Percentiles rank a stretch among this genome's conserved stretches.
Conservation (phyloP, 2,329 filamentous ascomycete genomes). For the Blastomyces parvus region DNA sequence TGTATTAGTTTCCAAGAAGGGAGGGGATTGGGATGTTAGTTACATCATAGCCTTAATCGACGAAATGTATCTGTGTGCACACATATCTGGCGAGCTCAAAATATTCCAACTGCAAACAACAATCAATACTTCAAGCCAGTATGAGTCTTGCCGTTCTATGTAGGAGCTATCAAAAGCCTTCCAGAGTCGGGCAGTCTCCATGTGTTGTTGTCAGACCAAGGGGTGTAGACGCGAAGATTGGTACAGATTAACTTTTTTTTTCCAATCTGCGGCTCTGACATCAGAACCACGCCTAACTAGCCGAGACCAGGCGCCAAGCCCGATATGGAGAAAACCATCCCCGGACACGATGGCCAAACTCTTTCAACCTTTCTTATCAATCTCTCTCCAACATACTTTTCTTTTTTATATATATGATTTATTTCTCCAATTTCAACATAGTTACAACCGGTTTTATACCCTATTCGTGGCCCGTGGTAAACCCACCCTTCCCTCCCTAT, state of each 20-base stretch:
- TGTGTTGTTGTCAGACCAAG: no score
- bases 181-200: no score
- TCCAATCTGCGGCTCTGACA: not conserved
- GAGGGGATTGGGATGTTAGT: not conserved
- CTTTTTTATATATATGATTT: not conserved
- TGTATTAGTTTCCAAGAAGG: not conserved
- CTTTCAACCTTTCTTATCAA: not conserved
- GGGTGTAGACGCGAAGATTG: no score
- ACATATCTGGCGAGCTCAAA: not conserved
- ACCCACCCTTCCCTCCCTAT: not conserved
- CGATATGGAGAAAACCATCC: not conserved
- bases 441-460: not conserved
- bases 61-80: not conserved
- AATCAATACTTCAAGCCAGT: not conserved
- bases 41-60: not conserved
- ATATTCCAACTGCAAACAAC: not conserved
- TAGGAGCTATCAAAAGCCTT: no score
- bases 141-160: no score
- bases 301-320: not conserved
- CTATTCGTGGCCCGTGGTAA: not conserved
- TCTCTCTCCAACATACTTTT: not conserved
- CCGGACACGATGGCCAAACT: not conserved
- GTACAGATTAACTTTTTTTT: not conserved
- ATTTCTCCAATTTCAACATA: not conserved
- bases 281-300: not conserved